Evolutionary conservation across 106 monocot species (phyloP).

Genomic region (Apostasia shenzhenica): DNA sequence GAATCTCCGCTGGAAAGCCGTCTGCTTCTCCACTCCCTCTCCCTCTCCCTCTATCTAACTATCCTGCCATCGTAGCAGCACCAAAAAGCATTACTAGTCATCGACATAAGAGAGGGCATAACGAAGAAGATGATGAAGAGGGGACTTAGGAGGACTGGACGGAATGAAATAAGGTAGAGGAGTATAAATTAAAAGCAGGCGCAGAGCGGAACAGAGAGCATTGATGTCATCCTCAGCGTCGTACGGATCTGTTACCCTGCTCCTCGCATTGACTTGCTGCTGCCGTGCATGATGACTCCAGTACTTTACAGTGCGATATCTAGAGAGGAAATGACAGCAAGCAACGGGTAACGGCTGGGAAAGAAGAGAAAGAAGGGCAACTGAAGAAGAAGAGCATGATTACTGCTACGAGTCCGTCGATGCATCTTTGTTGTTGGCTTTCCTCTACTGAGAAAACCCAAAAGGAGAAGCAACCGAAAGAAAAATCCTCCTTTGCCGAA

Average conservation of each 20-base stretch:
- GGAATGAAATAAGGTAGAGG: not conserved
- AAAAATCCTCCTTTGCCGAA: slow-evolving; percentile 9
- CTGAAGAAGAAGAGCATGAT: slow-evolving; percentile 10
- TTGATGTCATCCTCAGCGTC: slow-evolving; percentile 3
- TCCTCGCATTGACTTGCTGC: slow-evolving; percentile 7
- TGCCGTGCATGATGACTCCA: slow-evolving; percentile 5
- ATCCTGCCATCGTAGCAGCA: not conserved
- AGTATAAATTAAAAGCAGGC: not conserved
- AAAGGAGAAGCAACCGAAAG: slow-evolving; percentile 6
- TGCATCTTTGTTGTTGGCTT: not conserved
- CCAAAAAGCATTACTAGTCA: not conserved
- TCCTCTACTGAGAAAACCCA: slow-evolving; percentile 4
- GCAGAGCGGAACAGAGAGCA: not conserved
- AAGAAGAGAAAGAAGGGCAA: not conserved
- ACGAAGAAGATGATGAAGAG: not conserved
- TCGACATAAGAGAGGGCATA: not conserved
- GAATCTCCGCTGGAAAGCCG: not conserved
- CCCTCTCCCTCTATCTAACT: not conserved
- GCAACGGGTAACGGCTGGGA: slow-evolving; percentile 14
- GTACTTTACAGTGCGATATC: not conserved
- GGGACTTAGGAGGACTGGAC: not conserved
- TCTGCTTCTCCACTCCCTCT: slow-evolving; percentile 4
- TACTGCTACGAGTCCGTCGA: not conserved
- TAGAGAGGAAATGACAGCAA: slow-evolving; percentile 3
- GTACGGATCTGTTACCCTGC: slow-evolving; percentile 1